Evolutionary conservation across 2,329 filamentous ascomycete species (phyloP).

Genomic region (Talaromyces sp.): DNA sequence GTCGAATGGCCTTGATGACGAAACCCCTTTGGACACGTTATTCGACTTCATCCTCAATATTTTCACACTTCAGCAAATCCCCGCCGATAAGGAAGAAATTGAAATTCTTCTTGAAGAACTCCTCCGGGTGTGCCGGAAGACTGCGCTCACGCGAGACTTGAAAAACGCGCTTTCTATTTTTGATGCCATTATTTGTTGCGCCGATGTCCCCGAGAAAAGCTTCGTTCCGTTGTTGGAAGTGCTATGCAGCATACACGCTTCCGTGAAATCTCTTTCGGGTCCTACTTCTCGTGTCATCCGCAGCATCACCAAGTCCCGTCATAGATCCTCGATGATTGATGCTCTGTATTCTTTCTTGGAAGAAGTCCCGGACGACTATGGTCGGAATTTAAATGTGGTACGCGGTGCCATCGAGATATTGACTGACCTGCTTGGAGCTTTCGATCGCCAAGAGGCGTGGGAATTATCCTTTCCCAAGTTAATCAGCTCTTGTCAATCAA

Average conservation of each 20-base stretch:
- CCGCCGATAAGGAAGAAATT: slow-evolving; percentile 30
- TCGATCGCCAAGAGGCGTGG: slow-evolving; percentile 35
- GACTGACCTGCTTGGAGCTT: slow-evolving; percentile 34
- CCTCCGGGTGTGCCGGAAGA: slow-evolving; percentile 36
- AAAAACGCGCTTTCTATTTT: slow-evolving; percentile 38
- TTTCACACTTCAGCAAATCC: slow-evolving; percentile 37
- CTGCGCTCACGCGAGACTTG: slow-evolving; percentile 36
- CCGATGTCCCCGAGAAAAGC: slow-evolving; percentile 33
- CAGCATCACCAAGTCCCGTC: slow-evolving; percentile 35
- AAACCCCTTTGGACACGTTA: slow-evolving; percentile 27
- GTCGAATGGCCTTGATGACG: slow-evolving; percentile 32
- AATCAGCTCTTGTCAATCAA: slow-evolving; percentile 29
- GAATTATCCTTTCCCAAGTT: slow-evolving; percentile 32
- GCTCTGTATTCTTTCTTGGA: slow-evolving; percentile 32
- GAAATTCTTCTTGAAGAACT: slow-evolving; percentile 32
- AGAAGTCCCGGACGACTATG: slow-evolving; percentile 27
- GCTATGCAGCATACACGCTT: slow-evolving; percentile 40
- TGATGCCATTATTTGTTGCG: slow-evolving; percentile 37
- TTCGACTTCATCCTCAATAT: slow-evolving; percentile 39
- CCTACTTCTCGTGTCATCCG: slow-evolving; percentile 39
- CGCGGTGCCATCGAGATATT: slow-evolving; percentile 38
- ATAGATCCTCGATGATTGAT: slow-evolving; percentile 35
- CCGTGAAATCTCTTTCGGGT: slow-evolving; percentile 38
- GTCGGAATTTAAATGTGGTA: slow-evolving; percentile 35
- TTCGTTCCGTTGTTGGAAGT: slow-evolving; percentile 36